Conservation (phyloP, 1,139 yeast genomes). For the Blastobotrys persicus region DNA sequence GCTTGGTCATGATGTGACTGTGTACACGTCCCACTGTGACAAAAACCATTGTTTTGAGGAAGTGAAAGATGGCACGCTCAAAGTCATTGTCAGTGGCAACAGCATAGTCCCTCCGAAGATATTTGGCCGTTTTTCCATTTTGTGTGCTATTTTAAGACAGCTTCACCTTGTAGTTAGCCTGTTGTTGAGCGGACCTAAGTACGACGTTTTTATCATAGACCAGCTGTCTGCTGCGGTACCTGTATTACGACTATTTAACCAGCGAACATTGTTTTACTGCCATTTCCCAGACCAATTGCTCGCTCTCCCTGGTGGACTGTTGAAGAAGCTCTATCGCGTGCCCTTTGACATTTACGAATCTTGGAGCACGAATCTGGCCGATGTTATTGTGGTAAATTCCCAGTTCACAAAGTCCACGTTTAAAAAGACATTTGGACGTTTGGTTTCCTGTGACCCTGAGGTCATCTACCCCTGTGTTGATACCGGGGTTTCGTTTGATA, state of each 20-base stretch:
- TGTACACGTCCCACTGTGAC: constrained; percentile 91
- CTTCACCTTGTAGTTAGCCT: constrained; percentile 57
- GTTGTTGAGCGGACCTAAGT: constrained; percentile 46
- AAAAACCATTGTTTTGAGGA: constrained; percentile 86
- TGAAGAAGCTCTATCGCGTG: constrained; percentile 65
- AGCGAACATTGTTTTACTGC: constrained; percentile 74
- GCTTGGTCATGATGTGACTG: constrained; percentile 59
- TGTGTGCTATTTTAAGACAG: constrained; percentile 84
- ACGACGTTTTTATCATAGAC: constrained; percentile 79
- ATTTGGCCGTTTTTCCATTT: constrained; percentile 64
- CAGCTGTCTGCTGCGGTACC: constrained; percentile 89
- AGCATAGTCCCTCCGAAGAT: constrained; percentile 65
- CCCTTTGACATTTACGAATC: constrained; percentile 86
- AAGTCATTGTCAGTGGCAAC: constrained; percentile 78
- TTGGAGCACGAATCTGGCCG: constrained; percentile 73
- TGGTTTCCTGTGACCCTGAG: constrained; percentile 48
- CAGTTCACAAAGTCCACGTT: constrained; percentile 74
- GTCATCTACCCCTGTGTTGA: constrained; percentile 88
- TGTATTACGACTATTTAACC: constrained; percentile 46
- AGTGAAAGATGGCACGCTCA: constrained; percentile 53
- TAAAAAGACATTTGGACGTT: constrained; percentile 55
- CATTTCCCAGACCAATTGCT: constrained; percentile 92
- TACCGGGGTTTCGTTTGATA: constrained; percentile 6
- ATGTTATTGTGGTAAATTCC: constrained; percentile 82
- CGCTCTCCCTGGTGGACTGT: constrained; percentile 53